These are phyloP conservation scores for Borealophlyctis nickersoniae DNA, from an alignment of 192 early-diverging fungal genomes.

Conservation along the genomic window DNA sequence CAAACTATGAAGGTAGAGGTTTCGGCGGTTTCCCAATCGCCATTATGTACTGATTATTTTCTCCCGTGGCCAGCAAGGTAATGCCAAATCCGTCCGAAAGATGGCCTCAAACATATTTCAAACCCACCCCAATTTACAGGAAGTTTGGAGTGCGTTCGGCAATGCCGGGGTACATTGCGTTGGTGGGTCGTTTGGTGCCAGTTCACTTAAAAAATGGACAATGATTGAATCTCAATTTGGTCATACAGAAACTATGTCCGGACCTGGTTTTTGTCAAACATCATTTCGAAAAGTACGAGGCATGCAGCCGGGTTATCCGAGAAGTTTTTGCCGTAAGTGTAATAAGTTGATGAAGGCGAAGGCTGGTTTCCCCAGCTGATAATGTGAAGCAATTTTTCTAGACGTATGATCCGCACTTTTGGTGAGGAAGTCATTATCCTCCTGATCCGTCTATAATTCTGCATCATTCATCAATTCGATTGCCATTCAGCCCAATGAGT, in stretches of 20 bases:
- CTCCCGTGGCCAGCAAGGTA: too few species aligned
- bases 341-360: too few species aligned
- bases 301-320: slow-evolving; percentile 42
- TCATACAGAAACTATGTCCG: slow-evolving; percentile 51
- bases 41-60: too few species aligned
- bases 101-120: too few species aligned
- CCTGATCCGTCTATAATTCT: slow-evolving; percentile 8
- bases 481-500: slow-evolving; percentile 32
- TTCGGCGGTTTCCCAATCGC: too few species aligned
- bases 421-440: slow-evolving; percentile 9
- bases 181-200: too few species aligned
- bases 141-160: slow-evolving; percentile 66
- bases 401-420: slow-evolving; percentile 61
- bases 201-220: too few species aligned
- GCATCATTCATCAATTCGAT: slow-evolving; percentile 7
- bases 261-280: slow-evolving; percentile 48
- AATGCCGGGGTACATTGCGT: too few species aligned
- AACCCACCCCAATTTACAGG: too few species aligned
- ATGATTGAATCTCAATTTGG: slow-evolving; percentile 7
- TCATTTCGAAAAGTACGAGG: slow-evolving; percentile 53
- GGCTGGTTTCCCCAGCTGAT: too few species aligned
- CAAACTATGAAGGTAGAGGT: slow-evolving; percentile 60
- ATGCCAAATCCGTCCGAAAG: too few species aligned
- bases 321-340: slow-evolving; percentile 43
- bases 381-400: slow-evolving; percentile 13